phyloP scores from a whole-genome alignment of 2,329 filamentous ascomycete species.

The Aspergillus sojae region DNA sequence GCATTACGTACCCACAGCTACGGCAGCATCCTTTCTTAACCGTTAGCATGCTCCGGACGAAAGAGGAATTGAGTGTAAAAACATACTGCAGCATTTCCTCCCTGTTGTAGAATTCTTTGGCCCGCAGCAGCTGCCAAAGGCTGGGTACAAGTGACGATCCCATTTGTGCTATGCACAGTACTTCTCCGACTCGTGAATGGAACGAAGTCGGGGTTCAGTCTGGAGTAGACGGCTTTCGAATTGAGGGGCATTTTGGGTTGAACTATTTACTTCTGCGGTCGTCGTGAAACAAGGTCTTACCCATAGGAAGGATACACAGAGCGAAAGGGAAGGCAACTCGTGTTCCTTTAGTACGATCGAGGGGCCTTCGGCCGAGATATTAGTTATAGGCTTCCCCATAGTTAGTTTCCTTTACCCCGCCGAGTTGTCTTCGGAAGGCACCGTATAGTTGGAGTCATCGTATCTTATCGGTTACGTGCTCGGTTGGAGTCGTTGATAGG shows the following conservation, averaged over 20 bases:
- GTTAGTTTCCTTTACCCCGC: background rate
- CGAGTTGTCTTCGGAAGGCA: background rate
- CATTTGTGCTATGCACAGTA: constrained; percentile 89
- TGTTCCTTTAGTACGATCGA: background rate
- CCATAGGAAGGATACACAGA: background rate
- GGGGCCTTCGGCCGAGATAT: background rate
- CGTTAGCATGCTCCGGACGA: background rate
- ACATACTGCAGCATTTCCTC: constrained; percentile 89
- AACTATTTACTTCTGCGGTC: background rate
- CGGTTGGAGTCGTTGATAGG: background rate
- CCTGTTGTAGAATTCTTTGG: constrained; percentile 77
- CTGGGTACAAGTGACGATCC: constrained; percentile 88
- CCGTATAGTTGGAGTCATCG: background rate
- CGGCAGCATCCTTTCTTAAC: constrained; percentile 77
- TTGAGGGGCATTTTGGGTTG: constrained; percentile 49
- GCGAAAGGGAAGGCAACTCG: background rate
- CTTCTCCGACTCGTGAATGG: constrained; percentile 72
- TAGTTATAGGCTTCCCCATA: background rate
- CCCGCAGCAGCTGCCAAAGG: constrained; percentile 88
- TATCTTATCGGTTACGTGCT: constrained; percentile 1
- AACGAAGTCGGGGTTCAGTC: constrained; percentile 46
- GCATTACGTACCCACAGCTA: constrained; percentile 72
- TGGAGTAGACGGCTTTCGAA: constrained; percentile 54
- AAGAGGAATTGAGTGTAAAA: background rate
- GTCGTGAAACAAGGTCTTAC: background rate